These are phyloP conservation scores for Candida fluviatilis DNA, from an alignment of 805 yeast species.

Conservation along the genomic window DNA sequence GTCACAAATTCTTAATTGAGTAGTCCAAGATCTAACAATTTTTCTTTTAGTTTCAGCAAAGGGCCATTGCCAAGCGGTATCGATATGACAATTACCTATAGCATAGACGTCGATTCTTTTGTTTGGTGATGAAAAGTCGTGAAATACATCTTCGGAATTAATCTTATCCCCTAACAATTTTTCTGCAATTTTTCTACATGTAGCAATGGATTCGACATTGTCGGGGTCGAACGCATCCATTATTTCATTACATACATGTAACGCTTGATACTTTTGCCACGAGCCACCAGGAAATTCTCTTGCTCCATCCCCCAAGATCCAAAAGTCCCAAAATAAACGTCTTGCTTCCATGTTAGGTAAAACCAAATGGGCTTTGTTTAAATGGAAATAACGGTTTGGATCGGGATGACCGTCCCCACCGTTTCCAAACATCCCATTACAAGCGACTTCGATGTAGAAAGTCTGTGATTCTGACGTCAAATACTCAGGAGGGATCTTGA, in stretches of 20 bases:
- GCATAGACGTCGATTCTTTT: conserved; percentile 64
- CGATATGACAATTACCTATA: conserved; percentile 94
- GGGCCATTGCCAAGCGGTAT: conserved; percentile 99
- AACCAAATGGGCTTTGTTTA: conserved; percentile 70
- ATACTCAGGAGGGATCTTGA: conserved; percentile 59
- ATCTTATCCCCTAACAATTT: conserved; percentile 61
- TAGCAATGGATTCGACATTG: conserved; percentile 51
- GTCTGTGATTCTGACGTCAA: conserved; percentile 47
- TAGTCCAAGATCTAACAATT: conserved; percentile 91
- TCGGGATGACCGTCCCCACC: conserved; percentile 61
- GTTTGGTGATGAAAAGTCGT: conserved; percentile 22
- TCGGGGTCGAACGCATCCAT: conserved; percentile 79
- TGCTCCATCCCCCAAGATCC: conserved; percentile 88
- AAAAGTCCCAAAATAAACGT: conserved; percentile 72
- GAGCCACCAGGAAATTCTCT: conserved; percentile 71
- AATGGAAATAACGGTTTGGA: conserved; percentile 64
- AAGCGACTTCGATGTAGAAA: conserved; percentile 84
- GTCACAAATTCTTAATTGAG: conserved; percentile 81
- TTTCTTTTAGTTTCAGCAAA: conserved; percentile 93
- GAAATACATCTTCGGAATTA: conserved; percentile 62
- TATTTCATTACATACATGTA: conserved; percentile 73
- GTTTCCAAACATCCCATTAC: conserved; percentile 89
- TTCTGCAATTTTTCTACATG: conserved; percentile 65
- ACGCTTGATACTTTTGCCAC: conserved; percentile 83
- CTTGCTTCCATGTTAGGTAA: conserved; percentile 80